These are phyloP conservation scores for Tilletia indica DNA, from an alignment of 1,284 basidiomycete species.

Conservation along the genomic window DNA sequence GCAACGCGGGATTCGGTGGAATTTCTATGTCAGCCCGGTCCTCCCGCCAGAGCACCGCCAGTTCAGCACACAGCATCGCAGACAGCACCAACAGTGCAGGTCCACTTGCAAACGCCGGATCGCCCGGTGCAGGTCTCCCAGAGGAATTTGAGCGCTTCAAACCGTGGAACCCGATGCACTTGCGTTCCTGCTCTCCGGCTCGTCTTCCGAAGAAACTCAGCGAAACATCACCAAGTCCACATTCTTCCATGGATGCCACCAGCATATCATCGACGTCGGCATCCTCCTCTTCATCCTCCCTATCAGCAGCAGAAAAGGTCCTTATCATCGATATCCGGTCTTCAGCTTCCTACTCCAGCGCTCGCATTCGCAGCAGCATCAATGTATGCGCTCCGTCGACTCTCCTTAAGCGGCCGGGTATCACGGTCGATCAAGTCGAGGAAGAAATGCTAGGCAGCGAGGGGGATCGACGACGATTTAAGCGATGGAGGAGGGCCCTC, in stretches of 20 bases:
- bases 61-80: background rate
- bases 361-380: constrained; percentile 62
- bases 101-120: background rate
- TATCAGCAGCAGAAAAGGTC: background rate
- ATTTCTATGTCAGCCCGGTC: constrained; percentile 4
- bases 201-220: background rate
- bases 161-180: constrained; percentile 2
- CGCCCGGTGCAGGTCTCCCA: background rate
- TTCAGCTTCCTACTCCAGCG: constrained; percentile 58
- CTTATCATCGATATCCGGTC: constrained; percentile 84
- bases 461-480: constrained; percentile 35
- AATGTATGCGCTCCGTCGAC: constrained; percentile 91
- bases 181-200: background rate
- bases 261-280: too few species aligned
- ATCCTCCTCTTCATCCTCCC: too few species aligned
- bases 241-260: background rate
- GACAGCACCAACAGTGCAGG: constrained; percentile 18
- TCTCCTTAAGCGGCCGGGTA: constrained; percentile 63
- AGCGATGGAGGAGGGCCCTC: constrained; percentile 39
- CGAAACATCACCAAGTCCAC: background rate
- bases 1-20: background rate
- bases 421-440: constrained; percentile 49
- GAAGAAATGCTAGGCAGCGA: constrained; percentile 45
- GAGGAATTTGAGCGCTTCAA: constrained; percentile 2
- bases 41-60: background rate